Evolutionary conservation across 768 basidiomycete genomes (phyloP).

Genomic region (Hygrocybe punicea): DNA sequence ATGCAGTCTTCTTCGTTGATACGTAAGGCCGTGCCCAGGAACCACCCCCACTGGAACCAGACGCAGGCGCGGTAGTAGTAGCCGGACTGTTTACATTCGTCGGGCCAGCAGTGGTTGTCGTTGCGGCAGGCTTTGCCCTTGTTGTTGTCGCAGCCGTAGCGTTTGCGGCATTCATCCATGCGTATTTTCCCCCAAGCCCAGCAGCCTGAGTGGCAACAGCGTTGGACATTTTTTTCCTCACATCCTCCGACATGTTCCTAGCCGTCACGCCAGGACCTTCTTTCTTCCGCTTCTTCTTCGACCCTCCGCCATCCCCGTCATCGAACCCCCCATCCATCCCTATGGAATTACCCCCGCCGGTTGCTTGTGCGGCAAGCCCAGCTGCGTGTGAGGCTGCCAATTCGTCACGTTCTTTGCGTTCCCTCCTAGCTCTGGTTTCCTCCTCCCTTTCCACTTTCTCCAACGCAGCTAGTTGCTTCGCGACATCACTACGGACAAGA

Average conservation of each 20-base stretch:
- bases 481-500: slow-evolving; percentile 71
- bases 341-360: slow-evolving; percentile 31
- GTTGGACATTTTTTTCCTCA: slow-evolving; percentile 88
- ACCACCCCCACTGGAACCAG: slow-evolving; percentile 27
- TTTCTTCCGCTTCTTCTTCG: slow-evolving; percentile 79
- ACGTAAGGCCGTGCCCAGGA: slow-evolving; percentile 66
- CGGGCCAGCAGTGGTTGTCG: slow-evolving; percentile 27
- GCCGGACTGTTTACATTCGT: slow-evolving; percentile 32
- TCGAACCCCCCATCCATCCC: slow-evolving; percentile 23
- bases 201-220: slow-evolving; percentile 85
- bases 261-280: slow-evolving; percentile 83
- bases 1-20: slow-evolving; percentile 45
- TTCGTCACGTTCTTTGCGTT: slow-evolving; percentile 75
- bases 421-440: slow-evolving; percentile 67
- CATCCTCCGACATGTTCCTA: slow-evolving; percentile 87
- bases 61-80: slow-evolving; percentile 23
- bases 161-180: slow-evolving; percentile 80
- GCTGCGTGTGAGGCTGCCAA: slow-evolving; percentile 68
- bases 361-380: slow-evolving; percentile 56
- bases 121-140: slow-evolving; percentile 35
- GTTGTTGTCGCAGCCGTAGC: slow-evolving; percentile 41
- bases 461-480: slow-evolving; percentile 69
- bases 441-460: slow-evolving; percentile 84
- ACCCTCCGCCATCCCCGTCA: slow-evolving; percentile 47
- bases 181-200: slow-evolving; percentile 77